Conservation (phyloP, 108 stramenopile species). For the Fragilariopsis cylindrus region DNA sequence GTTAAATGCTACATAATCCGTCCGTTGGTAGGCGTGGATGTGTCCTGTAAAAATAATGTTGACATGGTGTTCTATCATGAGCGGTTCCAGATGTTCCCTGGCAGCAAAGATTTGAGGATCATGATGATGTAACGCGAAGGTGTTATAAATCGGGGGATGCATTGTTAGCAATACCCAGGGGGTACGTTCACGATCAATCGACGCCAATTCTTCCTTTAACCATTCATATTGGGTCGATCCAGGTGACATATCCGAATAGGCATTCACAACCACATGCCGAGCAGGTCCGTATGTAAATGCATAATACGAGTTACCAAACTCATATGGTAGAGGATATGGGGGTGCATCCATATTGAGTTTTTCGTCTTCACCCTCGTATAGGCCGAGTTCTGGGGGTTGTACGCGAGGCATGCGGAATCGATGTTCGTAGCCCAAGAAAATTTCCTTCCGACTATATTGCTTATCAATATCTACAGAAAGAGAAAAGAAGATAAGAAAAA, state of each 20-base stretch:
- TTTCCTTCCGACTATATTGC: constrained; percentile 45
- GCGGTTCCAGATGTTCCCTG: constrained; percentile 72
- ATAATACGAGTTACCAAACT: constrained; percentile 86
- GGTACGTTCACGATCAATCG: constrained; percentile 65
- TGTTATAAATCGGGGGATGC: constrained; percentile 86
- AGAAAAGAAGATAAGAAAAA: constrained; percentile 4
- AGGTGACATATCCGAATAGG: constrained; percentile 68
- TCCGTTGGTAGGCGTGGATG: constrained; percentile 91
- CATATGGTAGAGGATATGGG: constrained; percentile 70
- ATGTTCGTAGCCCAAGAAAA: constrained; percentile 72
- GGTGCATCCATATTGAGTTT: constrained; percentile 54
- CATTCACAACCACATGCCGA: constrained; percentile 71
- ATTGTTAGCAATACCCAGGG: constrained; percentile 85
- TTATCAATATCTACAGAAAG: constrained; percentile 65
- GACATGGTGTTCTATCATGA: constrained; percentile 78
- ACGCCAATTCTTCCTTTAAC: constrained; percentile 64
- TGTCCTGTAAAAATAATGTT: constrained; percentile 90
- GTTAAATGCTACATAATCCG: constrained; percentile 57
- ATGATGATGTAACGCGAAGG: constrained; percentile 62
- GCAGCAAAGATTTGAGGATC: constrained; percentile 70
- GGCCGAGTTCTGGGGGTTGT: constrained; percentile 53
- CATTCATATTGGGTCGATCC: constrained; percentile 73
- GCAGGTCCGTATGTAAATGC: constrained; percentile 69
- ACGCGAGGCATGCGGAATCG: constrained; percentile 82
- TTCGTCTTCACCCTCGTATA: constrained; percentile 40